phyloP scores from a whole-genome alignment of 2,329 filamentous ascomycete species.

The Blumeria hordei region DNA sequence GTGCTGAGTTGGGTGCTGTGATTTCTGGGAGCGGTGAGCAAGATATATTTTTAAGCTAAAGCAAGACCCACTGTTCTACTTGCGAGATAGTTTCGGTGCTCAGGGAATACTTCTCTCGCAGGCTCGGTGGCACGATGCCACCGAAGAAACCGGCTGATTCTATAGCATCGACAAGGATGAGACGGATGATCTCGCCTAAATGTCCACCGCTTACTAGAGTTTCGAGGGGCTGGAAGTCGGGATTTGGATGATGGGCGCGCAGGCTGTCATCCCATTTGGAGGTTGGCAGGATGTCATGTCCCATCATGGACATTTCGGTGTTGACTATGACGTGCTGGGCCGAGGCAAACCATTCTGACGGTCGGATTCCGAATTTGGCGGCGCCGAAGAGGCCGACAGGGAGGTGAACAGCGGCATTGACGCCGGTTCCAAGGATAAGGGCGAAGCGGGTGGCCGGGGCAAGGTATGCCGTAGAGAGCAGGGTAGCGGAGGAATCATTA shows the following conservation, averaged over 20 bases:
- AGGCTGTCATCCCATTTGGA: constrained; percentile 36
- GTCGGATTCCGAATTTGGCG: constrained; percentile 30
- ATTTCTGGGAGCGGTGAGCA: constrained; percentile 5
- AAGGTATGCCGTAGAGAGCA: constrained; percentile 35
- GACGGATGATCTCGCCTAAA: constrained; percentile 37
- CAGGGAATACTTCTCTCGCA: constrained; percentile 29
- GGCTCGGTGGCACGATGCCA: constrained; percentile 28
- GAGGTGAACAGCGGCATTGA: constrained; percentile 40
- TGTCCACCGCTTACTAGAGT: constrained; percentile 41
- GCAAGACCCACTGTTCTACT: constrained; percentile 24
- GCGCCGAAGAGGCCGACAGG: constrained; percentile 30
- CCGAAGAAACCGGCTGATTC: constrained; percentile 28
- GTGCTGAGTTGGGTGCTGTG: constrained; percentile 6
- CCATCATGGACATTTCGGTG: constrained; percentile 44
- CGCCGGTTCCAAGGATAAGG: constrained; percentile 41
- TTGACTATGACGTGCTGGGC: constrained; percentile 41
- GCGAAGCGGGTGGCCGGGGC: constrained; percentile 34
- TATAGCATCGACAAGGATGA: constrained; percentile 33
- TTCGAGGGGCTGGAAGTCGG: constrained; percentile 37
- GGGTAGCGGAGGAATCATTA: constrained; percentile 42
- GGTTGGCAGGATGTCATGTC: constrained; percentile 29
- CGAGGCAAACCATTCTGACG: constrained; percentile 28
- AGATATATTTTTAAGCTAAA: not conserved
- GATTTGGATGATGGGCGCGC: constrained; percentile 26
- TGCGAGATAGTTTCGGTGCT: constrained; percentile 33